Evolutionary conservation across 169 alveolate species (phyloP).

Genomic region (Plasmodium knowlesi): DNA sequence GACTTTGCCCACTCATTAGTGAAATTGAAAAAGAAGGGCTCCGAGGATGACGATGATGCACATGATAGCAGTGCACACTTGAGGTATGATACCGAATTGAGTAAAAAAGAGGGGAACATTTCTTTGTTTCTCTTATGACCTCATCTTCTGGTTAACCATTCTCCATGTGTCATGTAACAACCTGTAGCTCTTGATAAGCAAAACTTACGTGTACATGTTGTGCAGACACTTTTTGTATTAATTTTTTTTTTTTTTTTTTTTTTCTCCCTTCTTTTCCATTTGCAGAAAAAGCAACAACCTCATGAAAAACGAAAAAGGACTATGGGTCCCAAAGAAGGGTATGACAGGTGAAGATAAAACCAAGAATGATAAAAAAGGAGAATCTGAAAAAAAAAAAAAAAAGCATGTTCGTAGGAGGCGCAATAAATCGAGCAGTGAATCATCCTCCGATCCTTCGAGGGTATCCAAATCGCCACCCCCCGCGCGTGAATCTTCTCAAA

Average conservation of each 20-base stretch:
- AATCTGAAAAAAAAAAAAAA: neutral
- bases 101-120: neutral
- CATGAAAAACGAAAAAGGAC: conserved; percentile 32
- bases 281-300: conserved; percentile 42
- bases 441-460: neutral
- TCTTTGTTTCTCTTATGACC: neutral
- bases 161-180: neutral
- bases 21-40: conserved; percentile 4
- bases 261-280: neutral
- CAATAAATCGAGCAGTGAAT: conserved; percentile 15
- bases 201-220: neutral
- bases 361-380: neutral
- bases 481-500: neutral
- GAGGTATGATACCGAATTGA: neutral
- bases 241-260: neutral
- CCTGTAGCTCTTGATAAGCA: neutral
- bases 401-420: neutral
- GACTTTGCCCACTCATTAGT: conserved; percentile 19
- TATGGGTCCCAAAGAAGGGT: conserved; percentile 34
- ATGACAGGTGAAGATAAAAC: neutral
- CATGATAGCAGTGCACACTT: conserved; percentile 5
- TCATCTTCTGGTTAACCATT: neutral
- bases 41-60: neutral
- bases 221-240: neutral
- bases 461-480: neutral